Evolutionary conservation across 441 rosid species (phyloP).

Genomic region (Arabidopsis hybrid): DNA sequence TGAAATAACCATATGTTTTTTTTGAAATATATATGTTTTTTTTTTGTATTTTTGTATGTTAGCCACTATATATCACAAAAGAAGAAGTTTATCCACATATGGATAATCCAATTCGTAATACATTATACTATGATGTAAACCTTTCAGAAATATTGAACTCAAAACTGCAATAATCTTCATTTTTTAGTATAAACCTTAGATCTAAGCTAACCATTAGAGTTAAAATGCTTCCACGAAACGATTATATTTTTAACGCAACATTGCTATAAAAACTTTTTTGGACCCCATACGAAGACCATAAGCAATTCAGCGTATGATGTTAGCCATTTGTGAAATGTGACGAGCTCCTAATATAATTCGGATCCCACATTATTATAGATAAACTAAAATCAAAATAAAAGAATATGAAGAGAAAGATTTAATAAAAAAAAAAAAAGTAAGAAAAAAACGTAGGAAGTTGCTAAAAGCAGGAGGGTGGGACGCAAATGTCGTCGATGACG

Average conservation of each 20-base stretch:
- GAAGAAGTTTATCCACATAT: not conserved
- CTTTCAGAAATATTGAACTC: not conserved
- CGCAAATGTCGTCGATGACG: constrained; percentile 39
- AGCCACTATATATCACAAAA: not conserved
- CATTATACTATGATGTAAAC: not conserved
- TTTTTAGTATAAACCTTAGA: not conserved
- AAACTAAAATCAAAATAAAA: not conserved
- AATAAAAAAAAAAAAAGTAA: not conserved
- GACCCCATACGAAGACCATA: not conserved
- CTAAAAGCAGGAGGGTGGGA: constrained; percentile 41
- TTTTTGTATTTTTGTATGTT: no score
- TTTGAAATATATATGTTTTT: no score
- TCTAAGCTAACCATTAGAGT: not conserved
- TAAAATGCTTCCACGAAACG: not conserved
- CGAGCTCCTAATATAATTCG: not conserved
- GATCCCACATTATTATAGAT: not conserved
- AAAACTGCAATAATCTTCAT: not conserved
- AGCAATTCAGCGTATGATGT: not conserved
- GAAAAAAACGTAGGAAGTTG: constrained; percentile 44
- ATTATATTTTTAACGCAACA: not conserved
- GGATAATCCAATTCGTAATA: not conserved
- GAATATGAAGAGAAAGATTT: not conserved
- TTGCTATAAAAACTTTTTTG: not conserved
- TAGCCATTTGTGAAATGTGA: not conserved
- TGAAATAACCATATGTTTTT: not conserved